Evolutionary conservation across 768 basidiomycete genomes (phyloP).

Genomic region (Boletus reticuloceps): DNA sequence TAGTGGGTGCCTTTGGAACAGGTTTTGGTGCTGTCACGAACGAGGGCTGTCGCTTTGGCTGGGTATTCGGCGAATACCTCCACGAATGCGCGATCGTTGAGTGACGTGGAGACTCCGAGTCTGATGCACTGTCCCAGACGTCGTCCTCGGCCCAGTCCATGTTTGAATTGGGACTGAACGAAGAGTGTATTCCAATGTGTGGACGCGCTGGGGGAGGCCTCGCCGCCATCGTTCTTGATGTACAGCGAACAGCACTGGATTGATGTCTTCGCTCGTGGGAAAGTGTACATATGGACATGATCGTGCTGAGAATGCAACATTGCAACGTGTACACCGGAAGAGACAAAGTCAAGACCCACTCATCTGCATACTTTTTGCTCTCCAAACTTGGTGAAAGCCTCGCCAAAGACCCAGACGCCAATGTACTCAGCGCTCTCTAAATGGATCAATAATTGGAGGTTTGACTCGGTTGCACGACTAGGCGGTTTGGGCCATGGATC

Average conservation of each 20-base stretch:
- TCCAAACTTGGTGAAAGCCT: slow-evolving; percentile 22
- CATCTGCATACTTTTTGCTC: no score
- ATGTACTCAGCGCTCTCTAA: slow-evolving; percentile 21
- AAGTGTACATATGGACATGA: no score
- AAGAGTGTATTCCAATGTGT: slow-evolving; percentile 62
- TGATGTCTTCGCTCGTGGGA: slow-evolving; percentile 9
- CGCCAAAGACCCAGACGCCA: slow-evolving; percentile 10
- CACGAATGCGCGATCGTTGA: slow-evolving; percentile 49
- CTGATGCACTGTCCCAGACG: slow-evolving; percentile 82
- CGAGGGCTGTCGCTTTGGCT: slow-evolving; percentile 28
- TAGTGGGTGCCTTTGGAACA: slow-evolving; percentile 46
- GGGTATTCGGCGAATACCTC: slow-evolving; percentile 31
- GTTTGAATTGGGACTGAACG: slow-evolving; percentile 42
- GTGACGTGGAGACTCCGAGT: slow-evolving; percentile 66
- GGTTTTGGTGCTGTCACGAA: slow-evolving; percentile 48
- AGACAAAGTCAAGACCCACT: no score
- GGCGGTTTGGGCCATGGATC: slow-evolving; percentile 23
- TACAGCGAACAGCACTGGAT: no score
- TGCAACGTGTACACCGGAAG: slow-evolving; percentile 1
- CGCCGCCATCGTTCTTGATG: slow-evolving; percentile 42
- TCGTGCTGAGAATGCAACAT: no score
- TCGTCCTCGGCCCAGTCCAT: slow-evolving; percentile 83
- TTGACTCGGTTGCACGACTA: slow-evolving; percentile 14
- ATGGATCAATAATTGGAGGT: slow-evolving; percentile 27
- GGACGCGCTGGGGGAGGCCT: slow-evolving; percentile 72